Evolutionary conservation across 73 alveolate species (phyloP).

Genomic region (Tetrahymena malaccensis): DNA sequence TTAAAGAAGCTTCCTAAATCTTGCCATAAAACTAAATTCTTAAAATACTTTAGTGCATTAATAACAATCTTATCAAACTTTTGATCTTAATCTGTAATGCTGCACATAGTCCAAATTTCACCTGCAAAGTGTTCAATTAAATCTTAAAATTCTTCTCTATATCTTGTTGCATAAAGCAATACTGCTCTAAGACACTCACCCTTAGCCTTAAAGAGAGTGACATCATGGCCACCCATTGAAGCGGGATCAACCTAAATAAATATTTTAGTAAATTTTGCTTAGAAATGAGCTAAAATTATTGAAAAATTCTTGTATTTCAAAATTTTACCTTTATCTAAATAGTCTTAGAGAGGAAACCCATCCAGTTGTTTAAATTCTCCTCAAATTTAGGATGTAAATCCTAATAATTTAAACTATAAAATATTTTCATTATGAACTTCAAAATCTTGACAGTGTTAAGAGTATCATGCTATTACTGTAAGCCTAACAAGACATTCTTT

Average conservation of each 20-base stretch:
- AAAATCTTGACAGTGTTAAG: not conserved
- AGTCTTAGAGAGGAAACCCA: conserved; percentile 3
- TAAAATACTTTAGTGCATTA: conserved; percentile 22
- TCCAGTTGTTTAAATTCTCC: conserved; percentile 29
- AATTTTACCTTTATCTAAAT: not conserved
- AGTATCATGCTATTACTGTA: not conserved
- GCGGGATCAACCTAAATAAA: not conserved
- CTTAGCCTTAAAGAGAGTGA: conserved; percentile 16
- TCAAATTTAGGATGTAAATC: conserved; percentile 39
- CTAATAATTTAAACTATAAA: conserved; percentile 1
- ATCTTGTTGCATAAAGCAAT: conserved; percentile 28
- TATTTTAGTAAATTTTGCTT: not conserved
- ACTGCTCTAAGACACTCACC: conserved; percentile 33
- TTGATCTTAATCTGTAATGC: conserved; percentile 1
- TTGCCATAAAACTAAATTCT: conserved; percentile 7
- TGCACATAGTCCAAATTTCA: conserved; percentile 38
- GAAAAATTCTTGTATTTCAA: not conserved
- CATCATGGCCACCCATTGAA: not conserved
- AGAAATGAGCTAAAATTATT: too few species aligned
- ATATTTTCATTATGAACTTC: not conserved
- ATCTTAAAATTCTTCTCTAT: conserved; percentile 30
- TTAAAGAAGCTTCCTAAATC: conserved; percentile 17
- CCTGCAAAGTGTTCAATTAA: conserved; percentile 11
- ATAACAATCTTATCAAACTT: conserved; percentile 21
- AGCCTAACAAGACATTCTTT: not conserved